Base-by-base conservation (phyloP, 192 early-diverging fungal genomes). In the Rhizoclosmatium sp. region DNA sequence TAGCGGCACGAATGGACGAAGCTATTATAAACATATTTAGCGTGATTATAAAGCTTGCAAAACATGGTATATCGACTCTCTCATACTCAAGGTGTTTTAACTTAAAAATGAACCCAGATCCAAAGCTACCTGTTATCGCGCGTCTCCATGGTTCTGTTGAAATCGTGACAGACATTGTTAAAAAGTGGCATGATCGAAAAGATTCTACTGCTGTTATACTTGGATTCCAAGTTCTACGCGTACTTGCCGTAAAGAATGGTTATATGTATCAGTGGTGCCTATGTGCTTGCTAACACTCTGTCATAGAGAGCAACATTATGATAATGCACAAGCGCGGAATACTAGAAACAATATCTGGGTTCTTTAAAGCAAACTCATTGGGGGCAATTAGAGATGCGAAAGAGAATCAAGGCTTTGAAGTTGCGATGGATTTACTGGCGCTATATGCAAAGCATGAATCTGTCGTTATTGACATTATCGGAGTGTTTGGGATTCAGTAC, bases 221-320 rank as follows among this genome's bases (percentile, higher is more conserved):
- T 48, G 79, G 76, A 2, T 74, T 83, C 48, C 82, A 83, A n/a
- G 69, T 80, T 9, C 49, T 88, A 1, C 71, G 76, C 31, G 75
- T 81, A 4, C 80, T 82, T 42, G 66, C 79, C 1, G 59, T 62
- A 2, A 85, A 86, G 68, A 85, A 84, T 69, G 87, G 84, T 85
- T 47, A 66, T 71, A 10, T 48, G 0, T 46, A 21, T 9, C 19
- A 79, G 12, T 59, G 12, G 19, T 81, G 39, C 48, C n/a, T 59
- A 44, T 58, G 16, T 19, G 12, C 3, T n/a, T 71, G 7, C 51
- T 71, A 16, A 82, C 12, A 46, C 76, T 56, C 81, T 16, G 12
- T n/a, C 23, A 23, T 21, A 85, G 84, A 88, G n/a, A 81, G 70
- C 56, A 88, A 86, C 42, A 60, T 86, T 39, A 54, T 45, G 4